Evolutionary conservation across 116 monocot species (phyloP).

Genomic region (Papilionanthe hybrid): DNA sequence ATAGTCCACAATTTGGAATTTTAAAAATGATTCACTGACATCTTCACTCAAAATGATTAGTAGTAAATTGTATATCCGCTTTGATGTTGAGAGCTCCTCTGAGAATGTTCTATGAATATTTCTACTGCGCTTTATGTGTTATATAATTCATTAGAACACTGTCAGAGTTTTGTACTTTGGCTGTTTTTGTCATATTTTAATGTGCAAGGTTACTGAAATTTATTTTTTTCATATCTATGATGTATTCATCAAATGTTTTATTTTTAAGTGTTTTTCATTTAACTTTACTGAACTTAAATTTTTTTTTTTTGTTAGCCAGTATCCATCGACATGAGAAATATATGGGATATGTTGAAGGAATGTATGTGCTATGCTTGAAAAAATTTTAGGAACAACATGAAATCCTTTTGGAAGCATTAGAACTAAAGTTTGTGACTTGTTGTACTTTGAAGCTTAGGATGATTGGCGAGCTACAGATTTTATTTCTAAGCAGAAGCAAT

Average conservation of each 20-base stretch:
- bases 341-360: background rate
- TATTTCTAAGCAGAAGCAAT: background rate
- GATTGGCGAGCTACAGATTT: background rate
- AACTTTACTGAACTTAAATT: background rate
- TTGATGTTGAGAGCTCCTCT: background rate
- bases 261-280: background rate
- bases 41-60: background rate
- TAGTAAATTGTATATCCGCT: background rate
- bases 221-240: background rate
- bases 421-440: background rate
- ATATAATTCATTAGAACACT: background rate
- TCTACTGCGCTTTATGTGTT: too few relatives aligned
- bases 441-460: background rate
- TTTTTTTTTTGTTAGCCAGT: background rate
- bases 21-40: background rate
- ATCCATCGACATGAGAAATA: background rate
- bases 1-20: constrained; percentile 87
- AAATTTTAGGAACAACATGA: background rate
- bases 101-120: too few relatives aligned
- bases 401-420: background rate
- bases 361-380: background rate
- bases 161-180: background rate
- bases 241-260: background rate
- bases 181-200: background rate
- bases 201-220: background rate